Evolutionary conservation across 129 eudicot species (phyloP).

Genomic region (Oenanthe sinensis): DNA sequence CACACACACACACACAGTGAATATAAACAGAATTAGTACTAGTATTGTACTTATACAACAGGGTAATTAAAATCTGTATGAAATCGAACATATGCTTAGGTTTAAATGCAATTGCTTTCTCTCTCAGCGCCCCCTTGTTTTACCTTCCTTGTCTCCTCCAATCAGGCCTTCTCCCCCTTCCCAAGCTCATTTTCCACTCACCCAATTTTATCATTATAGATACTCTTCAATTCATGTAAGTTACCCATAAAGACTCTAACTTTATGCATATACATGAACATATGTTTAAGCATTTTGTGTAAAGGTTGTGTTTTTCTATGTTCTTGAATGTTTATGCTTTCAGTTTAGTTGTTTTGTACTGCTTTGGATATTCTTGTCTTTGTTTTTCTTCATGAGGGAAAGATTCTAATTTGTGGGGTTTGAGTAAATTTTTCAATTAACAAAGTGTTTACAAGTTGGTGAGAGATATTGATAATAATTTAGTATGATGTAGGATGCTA

Average conservation of each 20-base stretch:
- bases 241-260: neutral
- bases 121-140: slow-evolving; percentile 26
- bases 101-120: slow-evolving; percentile 24
- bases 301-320: neutral
- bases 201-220: slow-evolving; percentile 11
- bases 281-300: neutral
- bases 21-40: neutral
- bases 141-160: slow-evolving; percentile 18
- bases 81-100: slow-evolving; percentile 32
- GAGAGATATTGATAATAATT: neutral
- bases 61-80: neutral
- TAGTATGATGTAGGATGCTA: neutral
- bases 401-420: neutral
- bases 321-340: neutral
- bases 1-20: slow-evolving; percentile 3
- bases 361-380: neutral
- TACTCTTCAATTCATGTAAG: slow-evolving; percentile 23
- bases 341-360: no score
- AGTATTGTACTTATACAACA: neutral
- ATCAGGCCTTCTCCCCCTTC: slow-evolving; percentile 22
- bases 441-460: neutral
- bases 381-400: neutral
- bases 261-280: neutral
- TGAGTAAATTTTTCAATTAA: neutral
- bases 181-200: slow-evolving; percentile 6